A percentile compares a stretch with the other conserved stretches of the same genome.
These are phyloP conservation scores for Cladosporium sp. DNA, from an alignment of 2,329 filamentous ascomycete species.

Conservation along the genomic window DNA sequence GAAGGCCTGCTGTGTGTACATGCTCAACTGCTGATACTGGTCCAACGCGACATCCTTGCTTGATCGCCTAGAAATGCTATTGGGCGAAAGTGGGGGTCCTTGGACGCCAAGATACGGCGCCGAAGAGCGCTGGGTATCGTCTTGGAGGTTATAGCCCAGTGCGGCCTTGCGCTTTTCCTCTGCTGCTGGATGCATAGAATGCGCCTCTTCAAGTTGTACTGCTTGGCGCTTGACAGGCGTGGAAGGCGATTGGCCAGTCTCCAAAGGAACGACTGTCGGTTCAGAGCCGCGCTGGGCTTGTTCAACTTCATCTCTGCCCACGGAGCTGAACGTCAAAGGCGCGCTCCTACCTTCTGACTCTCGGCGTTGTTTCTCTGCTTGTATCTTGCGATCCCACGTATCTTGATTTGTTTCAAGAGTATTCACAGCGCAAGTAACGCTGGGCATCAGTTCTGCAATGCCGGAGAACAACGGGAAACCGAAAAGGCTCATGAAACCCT, in stretches of 20 bases:
- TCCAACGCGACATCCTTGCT: constrained; percentile 35
- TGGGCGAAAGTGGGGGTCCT: constrained; percentile 21
- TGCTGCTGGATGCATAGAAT: constrained; percentile 21
- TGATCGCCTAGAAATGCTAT: constrained; percentile 27
- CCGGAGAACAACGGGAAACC: constrained; percentile 87
- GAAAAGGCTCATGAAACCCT: constrained; percentile 95
- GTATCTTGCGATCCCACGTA: constrained; percentile 66
- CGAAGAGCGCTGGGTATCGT: constrained; percentile 24
- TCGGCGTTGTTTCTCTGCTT: constrained; percentile 54
- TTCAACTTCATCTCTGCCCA: constrained; percentile 27
- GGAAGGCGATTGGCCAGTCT: constrained; percentile 19
- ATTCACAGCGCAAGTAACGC: constrained; percentile 75
- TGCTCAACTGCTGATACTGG: constrained; percentile 28
- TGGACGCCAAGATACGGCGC: constrained; percentile 20
- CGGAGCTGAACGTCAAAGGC: constrained; percentile 30
- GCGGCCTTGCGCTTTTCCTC: constrained; percentile 24
- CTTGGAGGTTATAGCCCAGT: constrained; percentile 15
- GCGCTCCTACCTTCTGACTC: constrained; percentile 21
- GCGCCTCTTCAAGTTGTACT: constrained; percentile 12
- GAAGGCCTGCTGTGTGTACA: constrained; percentile 26
- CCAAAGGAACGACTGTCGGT: constrained; percentile 21
- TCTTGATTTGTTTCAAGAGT: constrained; percentile 74
- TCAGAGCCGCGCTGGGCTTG: constrained; percentile 29
- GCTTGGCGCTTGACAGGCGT: constrained; percentile 20
- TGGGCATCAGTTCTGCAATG: constrained; percentile 78